Percentiles rank a stretch among this genome's conserved stretches.
Conservation (phyloP, 129 eudicot genomes). For the Glebionis coronaria region DNA sequence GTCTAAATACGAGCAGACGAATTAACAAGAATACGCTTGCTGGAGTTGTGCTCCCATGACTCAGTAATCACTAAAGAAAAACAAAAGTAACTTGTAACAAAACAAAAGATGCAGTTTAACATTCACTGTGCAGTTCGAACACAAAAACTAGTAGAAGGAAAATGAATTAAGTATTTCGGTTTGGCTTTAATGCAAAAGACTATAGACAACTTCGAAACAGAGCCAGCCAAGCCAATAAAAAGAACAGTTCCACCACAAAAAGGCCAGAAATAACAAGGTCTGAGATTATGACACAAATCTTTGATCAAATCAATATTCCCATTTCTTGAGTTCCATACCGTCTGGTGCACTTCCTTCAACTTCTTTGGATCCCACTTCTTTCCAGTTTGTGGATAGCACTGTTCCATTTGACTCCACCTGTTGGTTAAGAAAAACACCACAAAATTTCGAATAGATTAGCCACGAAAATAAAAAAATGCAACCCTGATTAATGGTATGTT, state of each 20-base stretch:
- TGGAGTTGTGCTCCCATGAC: neutral
- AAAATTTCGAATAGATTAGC: too few relatives aligned
- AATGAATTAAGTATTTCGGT: slow-evolving; percentile 3
- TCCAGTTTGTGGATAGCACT: slow-evolving; percentile 91
- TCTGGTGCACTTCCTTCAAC: slow-evolving; percentile 89
- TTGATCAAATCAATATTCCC: slow-evolving; percentile 47
- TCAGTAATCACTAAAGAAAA: neutral
- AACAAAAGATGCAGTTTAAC: neutral
- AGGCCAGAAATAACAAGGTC: neutral
- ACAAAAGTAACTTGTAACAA: neutral
- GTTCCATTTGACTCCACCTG: slow-evolving; percentile 96
- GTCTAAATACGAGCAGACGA: too few relatives aligned
- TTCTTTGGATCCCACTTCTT: slow-evolving; percentile 84
- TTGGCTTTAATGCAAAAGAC: slow-evolving; percentile 21
- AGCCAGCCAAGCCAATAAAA: slow-evolving; percentile 3
- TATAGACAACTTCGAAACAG: slow-evolving; percentile 18
- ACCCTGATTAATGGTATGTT: neutral
- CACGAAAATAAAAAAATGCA: neutral
- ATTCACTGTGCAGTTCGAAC: neutral
- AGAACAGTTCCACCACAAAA: slow-evolving; percentile 6
- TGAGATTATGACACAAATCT: slow-evolving; percentile 8
- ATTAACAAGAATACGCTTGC: neutral
- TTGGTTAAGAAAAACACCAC: neutral
- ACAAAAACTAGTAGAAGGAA: slow-evolving; percentile 13
- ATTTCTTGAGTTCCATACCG: slow-evolving; percentile 88